Evolutionary conservation across 192 early-diverging fungal species (phyloP), one percentile per base, ranked within the genome.

Genomic region (Diversispora eburnea): DNA sequence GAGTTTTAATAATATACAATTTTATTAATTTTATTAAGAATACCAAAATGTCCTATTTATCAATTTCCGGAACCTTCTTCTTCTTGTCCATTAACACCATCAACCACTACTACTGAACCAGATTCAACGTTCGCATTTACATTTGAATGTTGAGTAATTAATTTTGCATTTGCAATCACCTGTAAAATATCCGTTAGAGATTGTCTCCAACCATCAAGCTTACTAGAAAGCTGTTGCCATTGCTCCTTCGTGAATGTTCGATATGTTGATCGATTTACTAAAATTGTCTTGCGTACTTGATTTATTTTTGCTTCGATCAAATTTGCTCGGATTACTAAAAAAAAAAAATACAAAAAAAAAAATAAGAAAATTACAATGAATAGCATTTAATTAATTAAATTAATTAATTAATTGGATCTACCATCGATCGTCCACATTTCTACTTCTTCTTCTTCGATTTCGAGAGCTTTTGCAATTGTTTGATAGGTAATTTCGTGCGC

Each of bases 351-450:
- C 0, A 41, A 17, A 12, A 39, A 6, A 54, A 22, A 12, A 20
- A 39, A 39, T 54, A 39, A 33, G 25, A 33, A 33, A 33, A 33
- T 33, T 33, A 33, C 2, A 33, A 33, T 33, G 25, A 33, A 33
- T 33, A 33, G 25, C 25, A 33, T 51, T n/a, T 25, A 15, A 68
- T 54, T 41, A 68, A 20, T n/a, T 7, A 41, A 54, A 41, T 15
- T 12, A 39, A 9, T 15, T 12, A 39, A 9, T 42, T 52, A 13
- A 54, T 54, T 7, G 17, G 8, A 10, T 51, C 39, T 73, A 73
- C 72, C 93, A 77, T 95, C 92, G 78, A 98, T 97, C 20, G 95
- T 88, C 94, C 95, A 98, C 84, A 95, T 79, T 85, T 98, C 96
- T 10, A 98, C 94, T 42, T 96, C 93, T 17, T 83, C 85, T 66